Base-by-base conservation (phyloP, 495 filamentous ascomycete species). In the Penicillium malachiteum region DNA sequence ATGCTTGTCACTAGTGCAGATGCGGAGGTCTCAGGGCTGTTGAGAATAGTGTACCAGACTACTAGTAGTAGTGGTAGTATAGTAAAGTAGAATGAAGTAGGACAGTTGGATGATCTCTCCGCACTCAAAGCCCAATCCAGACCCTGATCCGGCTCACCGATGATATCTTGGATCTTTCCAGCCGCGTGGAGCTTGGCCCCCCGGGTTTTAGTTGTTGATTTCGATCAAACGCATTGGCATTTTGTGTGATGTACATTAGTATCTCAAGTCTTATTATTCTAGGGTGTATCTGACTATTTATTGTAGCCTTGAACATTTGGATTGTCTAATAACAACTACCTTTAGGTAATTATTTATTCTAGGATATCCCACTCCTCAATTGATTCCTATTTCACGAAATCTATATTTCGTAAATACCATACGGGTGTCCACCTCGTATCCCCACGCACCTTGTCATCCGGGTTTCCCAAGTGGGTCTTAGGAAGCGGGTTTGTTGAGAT, bases 401-500 rank as follows among this genome's bases (percentile, higher is more conserved):
- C 2, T 9, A 37, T 37, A 13, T 1, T n/a, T 1, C 34, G 5
- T 13, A 2, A 37, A 37, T 37, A 37, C 26, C 38, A 3, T 39
- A 50, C 48, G 18, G 41, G 48, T 41, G 40, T 45, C 38, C 46
- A 55, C 57, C 61, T 64, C 54, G 61, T 64, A 64, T 60, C 61
- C 57, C 55, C 57, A 60, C 60, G 57, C 60, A 17, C 21, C 42
- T 44, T 44, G 42, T 44, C 42, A 44, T 44, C 42, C 42, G 42
- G 42, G 42, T 44, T 44, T 44, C 42, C 42, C 18, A 30, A 16
- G 17, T 37, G 31, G 35, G 47, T 41, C 35, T 33, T 56, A n/a
- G 54, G 54, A 41, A 51, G 35, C 43, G 26, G 43, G 43, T 32
- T 46, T 46, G 43, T 46, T 32, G 43, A 46, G 43, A 26, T 32